Evolutionary conservation across 2,329 filamentous ascomycete genomes (phyloP).

Genomic region (Phyllosticta ampelicida): DNA sequence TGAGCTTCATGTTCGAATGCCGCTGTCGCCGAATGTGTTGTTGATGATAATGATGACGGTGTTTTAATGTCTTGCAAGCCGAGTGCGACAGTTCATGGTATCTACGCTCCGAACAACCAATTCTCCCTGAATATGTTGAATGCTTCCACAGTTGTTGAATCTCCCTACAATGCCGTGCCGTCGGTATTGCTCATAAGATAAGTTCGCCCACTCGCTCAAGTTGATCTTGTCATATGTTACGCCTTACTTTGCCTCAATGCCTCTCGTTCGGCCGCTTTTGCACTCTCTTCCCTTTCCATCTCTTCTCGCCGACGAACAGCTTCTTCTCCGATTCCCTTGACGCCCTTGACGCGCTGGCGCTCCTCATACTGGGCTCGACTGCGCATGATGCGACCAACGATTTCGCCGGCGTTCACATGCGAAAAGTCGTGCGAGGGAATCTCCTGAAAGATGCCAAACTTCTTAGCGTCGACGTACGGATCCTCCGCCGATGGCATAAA

Average conservation of each 20-base stretch:
- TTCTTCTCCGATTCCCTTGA: conserved; percentile 69
- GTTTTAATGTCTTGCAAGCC: not conserved
- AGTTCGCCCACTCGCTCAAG: not conserved
- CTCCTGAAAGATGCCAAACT: conserved; percentile 73
- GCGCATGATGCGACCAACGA: conserved; percentile 81
- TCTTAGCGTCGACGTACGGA: conserved; percentile 64
- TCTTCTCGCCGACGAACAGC: conserved; percentile 29
- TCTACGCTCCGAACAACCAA: not conserved
- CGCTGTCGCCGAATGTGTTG: not conserved
- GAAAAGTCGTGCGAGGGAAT: conserved; percentile 69
- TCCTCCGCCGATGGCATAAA: conserved; percentile 61
- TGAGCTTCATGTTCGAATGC: not conserved
- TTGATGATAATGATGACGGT: not conserved
- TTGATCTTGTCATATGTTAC: not conserved
- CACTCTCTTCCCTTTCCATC: conserved; percentile 23
- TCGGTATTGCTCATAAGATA: not conserved
- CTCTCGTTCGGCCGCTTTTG: conserved; percentile 4
- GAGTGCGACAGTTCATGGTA: not conserved
- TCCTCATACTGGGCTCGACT: conserved; percentile 84
- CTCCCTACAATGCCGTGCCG: not conserved
- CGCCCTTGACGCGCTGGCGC: conserved; percentile 77
- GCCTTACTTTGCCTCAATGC: not conserved
- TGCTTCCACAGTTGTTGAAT: not conserved
- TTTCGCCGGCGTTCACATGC: conserved; percentile 83
- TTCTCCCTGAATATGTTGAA: not conserved